phyloP scores from a whole-genome alignment of 306 rosid genomes.

The Boehmeria nivea region DNA sequence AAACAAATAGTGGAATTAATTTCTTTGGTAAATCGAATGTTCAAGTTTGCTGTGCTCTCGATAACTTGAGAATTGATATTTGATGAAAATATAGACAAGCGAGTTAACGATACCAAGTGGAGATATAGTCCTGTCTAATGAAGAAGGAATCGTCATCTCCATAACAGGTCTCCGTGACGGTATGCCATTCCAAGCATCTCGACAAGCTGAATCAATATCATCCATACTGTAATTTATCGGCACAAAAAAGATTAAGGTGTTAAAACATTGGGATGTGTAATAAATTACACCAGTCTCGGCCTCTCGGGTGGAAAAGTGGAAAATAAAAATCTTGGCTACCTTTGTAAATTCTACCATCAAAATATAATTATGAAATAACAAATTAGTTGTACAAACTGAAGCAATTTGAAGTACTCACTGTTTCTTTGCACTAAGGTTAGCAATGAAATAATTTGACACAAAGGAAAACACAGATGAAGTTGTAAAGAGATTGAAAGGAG shows the following conservation, averaged over 20 bases:
- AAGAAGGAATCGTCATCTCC: conserved; percentile 91
- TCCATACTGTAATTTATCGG: conserved; percentile 70
- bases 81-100: background rate
- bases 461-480: too few relatives aligned
- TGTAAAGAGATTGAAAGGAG: too few relatives aligned
- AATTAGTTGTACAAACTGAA: too few relatives aligned
- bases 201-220: conserved; percentile 71
- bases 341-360: background rate
- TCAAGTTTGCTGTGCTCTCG: background rate
- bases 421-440: too few relatives aligned
- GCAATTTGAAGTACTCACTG: too few relatives aligned
- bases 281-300: too few relatives aligned
- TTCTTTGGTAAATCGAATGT: too few relatives aligned
- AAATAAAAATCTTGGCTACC: too few relatives aligned
- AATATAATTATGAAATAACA: background rate
- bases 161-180: conserved; percentile 78
- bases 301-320: background rate
- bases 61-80: background rate
- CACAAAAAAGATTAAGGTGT: too few relatives aligned
- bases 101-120: conserved; percentile 55
- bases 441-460: too few relatives aligned
- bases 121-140: conserved; percentile 72
- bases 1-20: too few relatives aligned
- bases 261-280: too few relatives aligned
- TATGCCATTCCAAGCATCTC: conserved; percentile 65